Conservation (phyloP, 768 basidiomycete species). For the Rhodotorula toruloides region DNA sequence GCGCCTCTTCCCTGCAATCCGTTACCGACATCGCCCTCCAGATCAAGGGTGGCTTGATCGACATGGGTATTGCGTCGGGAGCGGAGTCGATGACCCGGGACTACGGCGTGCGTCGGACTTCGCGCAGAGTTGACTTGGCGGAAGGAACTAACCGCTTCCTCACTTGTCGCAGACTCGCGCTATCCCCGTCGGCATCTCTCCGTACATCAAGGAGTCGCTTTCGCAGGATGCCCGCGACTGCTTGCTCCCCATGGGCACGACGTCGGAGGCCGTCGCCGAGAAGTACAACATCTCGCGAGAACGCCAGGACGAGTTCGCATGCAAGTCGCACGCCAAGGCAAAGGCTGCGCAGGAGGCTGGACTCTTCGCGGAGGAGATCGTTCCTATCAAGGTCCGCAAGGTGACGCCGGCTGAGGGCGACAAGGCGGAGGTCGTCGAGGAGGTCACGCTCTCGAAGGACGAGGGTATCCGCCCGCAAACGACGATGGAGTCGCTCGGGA, state of each 20-base stretch:
- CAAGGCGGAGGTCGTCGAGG: slow-evolving; percentile 39
- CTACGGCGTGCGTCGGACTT: slow-evolving; percentile 44
- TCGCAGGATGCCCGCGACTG: slow-evolving; percentile 49
- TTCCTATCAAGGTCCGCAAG: slow-evolving; percentile 56
- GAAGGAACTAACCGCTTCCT: background rate
- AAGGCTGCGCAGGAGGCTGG: slow-evolving; percentile 75
- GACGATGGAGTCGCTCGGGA: slow-evolving; percentile 49
- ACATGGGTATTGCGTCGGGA: slow-evolving; percentile 50
- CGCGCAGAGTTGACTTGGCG: too few species aligned
- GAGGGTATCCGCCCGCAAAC: slow-evolving; percentile 51
- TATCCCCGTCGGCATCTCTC: slow-evolving; percentile 37
- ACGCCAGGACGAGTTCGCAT: slow-evolving; percentile 59
- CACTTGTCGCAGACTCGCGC: slow-evolving; percentile 27
- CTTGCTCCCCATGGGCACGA: slow-evolving; percentile 51
- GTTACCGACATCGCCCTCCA: slow-evolving; percentile 45
- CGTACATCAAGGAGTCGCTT: slow-evolving; percentile 43
- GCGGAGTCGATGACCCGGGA: slow-evolving; percentile 51
- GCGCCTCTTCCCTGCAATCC: slow-evolving; percentile 49
- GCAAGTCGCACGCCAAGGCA: slow-evolving; percentile 75
- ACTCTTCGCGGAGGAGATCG: slow-evolving; percentile 74
- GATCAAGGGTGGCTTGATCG: slow-evolving; percentile 50
- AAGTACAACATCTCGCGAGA: slow-evolving; percentile 48
- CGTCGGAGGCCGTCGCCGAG: slow-evolving; percentile 51
- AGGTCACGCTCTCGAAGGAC: slow-evolving; percentile 48
- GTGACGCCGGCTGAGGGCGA: slow-evolving; percentile 47